Evolutionary conservation across 1,284 basidiomycete genomes (phyloP), one percentile per base, ranked within the genome.

Genomic region (Leccinum olivaceoglutinosum): DNA sequence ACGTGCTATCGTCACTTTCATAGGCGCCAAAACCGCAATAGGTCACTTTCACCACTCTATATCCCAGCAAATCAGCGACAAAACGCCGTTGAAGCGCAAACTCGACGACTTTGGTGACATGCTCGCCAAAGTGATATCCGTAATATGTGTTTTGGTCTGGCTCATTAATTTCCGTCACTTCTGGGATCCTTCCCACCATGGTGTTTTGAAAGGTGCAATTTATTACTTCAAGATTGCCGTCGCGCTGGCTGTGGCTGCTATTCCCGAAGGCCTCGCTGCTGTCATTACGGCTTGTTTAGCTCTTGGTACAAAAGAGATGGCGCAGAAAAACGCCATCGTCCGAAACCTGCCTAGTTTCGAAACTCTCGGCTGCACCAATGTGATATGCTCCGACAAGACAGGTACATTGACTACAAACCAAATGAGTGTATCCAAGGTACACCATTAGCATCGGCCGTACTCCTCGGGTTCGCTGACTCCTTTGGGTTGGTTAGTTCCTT

Each of bases 201-300:
- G 94, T 62, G 87, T 80, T 63, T 80, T 97, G 70, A 94, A 94
- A 75, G 95, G 95, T 51, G 95, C 95, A 0, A 86, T 98, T 66
- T 97, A 97, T 77, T 98, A 98, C 78, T 93, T 98, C 84, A 98
- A 97, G 80, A 97, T 98, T 71, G 96, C 95, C 41, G 96, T 98
- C 56, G 94, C 96, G 4, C 81, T 98, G 44, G 95, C 96, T 16
- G 95, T 98, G 55, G 95, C 96, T 63, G 95, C 95, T 58, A 97
- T 97, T 70, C 95, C 96, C 0, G 95, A 98, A 76, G 96, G 95
- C 66, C 81, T 98, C 12, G 94, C 96, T 39, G 94, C 94, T 58
- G 95, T 98, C 66, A 96, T 97, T 71, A 98, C 96, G 7, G 94
- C 93, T n/a, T 96, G 94, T 75, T 79, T 98, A 55, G 95, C 96